Base-by-base conservation (phyloP, 2,329 filamentous ascomycete genomes). In the Colletotrichum sansevieriae region DNA sequence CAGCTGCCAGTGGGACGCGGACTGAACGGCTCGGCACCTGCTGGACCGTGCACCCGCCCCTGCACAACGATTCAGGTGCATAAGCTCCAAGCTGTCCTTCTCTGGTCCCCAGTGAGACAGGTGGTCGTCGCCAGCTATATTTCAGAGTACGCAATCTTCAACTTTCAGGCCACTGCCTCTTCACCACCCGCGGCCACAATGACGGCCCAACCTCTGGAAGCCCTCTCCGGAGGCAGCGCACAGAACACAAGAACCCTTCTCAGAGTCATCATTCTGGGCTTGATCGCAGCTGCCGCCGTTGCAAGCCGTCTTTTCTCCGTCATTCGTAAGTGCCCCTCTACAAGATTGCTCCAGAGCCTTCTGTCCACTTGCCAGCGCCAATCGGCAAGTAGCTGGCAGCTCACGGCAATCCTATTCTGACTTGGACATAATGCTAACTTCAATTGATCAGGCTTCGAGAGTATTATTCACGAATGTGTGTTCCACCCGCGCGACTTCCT, bases 391-490 rank as follows among this genome's bases (percentile, higher is more conserved):
- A 18, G 7, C 10, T n/a, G 1, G 67, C 44, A 18, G 51, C 22
- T 20, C 22, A n/a, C 12, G 15, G 67, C 49, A 35, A 20, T 18
- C 7, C 18, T n/a, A 39, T 33, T 54, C 10, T 37, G 54, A 18
- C 20, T 18, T 39, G 47, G 12, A 49, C 44, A 33, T 64, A 13
- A 58, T 74, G 72, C 80, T 82, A 79, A 83, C 73, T 29, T 15
- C 22, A 44, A 29, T 65, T 63, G 64, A 20, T 12, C 76, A 95
- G 93, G 93, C 74, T 99, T 99, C 79, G 96, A 99, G 84, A 97
- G 94, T 84, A 99, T 99, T 78, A 99, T 99, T 78, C 96, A 99
- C 87, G 96, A 99, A 87, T 99, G 96, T 98, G 80, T 82, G 94
- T 91, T 72, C 63, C 57, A 61, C 69, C 69, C 60, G 65, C 25